Conservation (phyloP, 495 filamentous ascomycete species). For the Xylaria venustula region DNA sequence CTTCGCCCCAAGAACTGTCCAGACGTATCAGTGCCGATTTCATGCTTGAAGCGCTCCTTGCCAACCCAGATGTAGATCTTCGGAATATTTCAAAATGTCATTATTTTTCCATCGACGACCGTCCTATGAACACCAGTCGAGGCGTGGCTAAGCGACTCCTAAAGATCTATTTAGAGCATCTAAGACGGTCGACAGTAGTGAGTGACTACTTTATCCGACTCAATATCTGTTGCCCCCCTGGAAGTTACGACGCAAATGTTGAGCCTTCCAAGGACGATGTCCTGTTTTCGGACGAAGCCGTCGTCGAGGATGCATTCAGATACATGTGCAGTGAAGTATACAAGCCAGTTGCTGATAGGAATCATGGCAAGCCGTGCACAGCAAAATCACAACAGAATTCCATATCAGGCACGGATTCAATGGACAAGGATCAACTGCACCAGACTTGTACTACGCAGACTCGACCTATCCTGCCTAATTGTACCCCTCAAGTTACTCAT, state of each 20-base stretch:
- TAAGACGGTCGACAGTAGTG: conserved; percentile 6
- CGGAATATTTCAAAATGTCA: conserved; percentile 58
- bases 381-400: neutral
- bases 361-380: neutral
- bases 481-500: neutral
- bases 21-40: neutral
- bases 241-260: conserved; percentile 83
- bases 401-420: neutral
- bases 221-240: conserved; percentile 66
- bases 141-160: conserved; percentile 68
- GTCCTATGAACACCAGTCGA: conserved; percentile 64
- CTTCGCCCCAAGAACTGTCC: neutral
- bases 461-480: neutral
- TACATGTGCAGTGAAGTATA: conserved; percentile 57
- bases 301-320: conserved; percentile 51
- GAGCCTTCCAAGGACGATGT: conserved; percentile 91
- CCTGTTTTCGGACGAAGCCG: conserved; percentile 63
- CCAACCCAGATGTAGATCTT: conserved; percentile 49
- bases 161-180: conserved; percentile 31
- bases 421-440: neutral
- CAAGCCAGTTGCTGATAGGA: neutral
- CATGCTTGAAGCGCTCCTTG: conserved; percentile 59
- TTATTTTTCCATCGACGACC: conserved; percentile 74
- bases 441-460: neutral
- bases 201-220: conserved; percentile 71